Evolutionary conservation across 1,284 basidiomycete species (phyloP).

Genomic region (Trichosporon sp.): DNA sequence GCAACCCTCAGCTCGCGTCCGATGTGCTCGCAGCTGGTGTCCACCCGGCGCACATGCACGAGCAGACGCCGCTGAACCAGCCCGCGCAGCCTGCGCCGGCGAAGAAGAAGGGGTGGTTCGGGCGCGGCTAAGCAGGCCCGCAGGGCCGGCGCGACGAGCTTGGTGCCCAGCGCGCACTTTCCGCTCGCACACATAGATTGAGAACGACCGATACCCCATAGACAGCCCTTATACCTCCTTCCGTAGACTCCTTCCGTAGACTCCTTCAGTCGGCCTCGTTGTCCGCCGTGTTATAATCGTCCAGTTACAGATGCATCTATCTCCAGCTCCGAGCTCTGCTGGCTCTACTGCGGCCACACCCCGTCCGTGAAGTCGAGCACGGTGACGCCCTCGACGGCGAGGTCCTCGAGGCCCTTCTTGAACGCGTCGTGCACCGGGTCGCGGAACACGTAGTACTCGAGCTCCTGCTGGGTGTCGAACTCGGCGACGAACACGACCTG

Average conservation of each 20-base stretch:
- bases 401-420: constrained; percentile 28
- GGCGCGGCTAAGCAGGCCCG: background rate
- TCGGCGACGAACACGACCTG: constrained; percentile 41
- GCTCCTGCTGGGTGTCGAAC: constrained; percentile 35
- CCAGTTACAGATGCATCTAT: background rate
- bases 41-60: background rate
- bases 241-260: background rate
- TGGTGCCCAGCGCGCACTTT: no score
- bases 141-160: background rate
- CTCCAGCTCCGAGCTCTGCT: background rate
- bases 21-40: background rate
- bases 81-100: background rate
- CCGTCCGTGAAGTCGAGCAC: constrained; percentile 38
- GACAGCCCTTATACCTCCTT: background rate
- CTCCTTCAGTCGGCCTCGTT: background rate
- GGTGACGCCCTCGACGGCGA: constrained; percentile 28
- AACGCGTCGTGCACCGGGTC: constrained; percentile 39
- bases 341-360: constrained; percentile 11
- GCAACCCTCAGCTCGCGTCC: background rate
- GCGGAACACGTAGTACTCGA: constrained; percentile 35
- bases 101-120: constrained; percentile 5
- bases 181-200: background rate
- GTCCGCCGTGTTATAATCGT: background rate
- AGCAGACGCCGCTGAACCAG: constrained; percentile 1
- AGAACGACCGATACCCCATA: background rate